Conservation (phyloP, 306 rosid species). For the Sphenostylis stenocarpa region DNA sequence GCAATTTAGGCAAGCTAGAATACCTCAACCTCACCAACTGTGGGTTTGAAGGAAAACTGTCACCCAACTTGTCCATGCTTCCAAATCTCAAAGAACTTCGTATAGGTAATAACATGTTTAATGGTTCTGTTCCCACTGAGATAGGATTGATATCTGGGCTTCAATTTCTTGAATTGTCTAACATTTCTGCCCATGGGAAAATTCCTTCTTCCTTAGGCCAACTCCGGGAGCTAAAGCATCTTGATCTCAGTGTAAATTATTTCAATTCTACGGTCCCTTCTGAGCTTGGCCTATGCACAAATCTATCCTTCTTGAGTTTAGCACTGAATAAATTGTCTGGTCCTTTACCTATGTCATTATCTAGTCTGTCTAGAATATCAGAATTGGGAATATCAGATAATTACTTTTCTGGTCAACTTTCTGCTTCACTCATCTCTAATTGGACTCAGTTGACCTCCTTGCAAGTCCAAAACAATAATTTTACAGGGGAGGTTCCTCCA, state of each 20-base stretch:
- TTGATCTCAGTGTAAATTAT: constrained; percentile 33
- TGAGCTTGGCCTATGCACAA: constrained; percentile 62
- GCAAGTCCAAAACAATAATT: constrained; percentile 56
- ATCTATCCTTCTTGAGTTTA: constrained; percentile 45
- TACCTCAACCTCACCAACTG: constrained; percentile 54
- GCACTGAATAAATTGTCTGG: constrained; percentile 49
- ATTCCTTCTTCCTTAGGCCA: constrained; percentile 63
- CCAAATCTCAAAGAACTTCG: constrained; percentile 53
- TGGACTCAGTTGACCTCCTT: constrained; percentile 55
- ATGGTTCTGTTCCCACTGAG: constrained; percentile 42
- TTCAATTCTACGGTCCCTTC: constrained; percentile 59
- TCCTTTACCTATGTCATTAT: constrained; percentile 50
- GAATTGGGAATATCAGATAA: constrained; percentile 53
- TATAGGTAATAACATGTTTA: constrained; percentile 43
- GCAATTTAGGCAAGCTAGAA: constrained; percentile 56
- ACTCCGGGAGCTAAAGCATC: constrained; percentile 33
- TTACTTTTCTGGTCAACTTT: constrained; percentile 48
- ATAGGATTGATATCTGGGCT: constrained; percentile 45
- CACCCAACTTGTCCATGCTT: constrained; percentile 55
- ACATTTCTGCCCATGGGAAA: constrained; percentile 39
- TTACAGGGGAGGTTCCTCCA: constrained; percentile 50
- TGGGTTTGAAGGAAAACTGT: constrained; percentile 46
- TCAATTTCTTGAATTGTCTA: constrained; percentile 22
- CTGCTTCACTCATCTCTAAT: constrained; percentile 48
- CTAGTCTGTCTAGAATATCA: constrained; percentile 34